Evolutionary conservation across 139 green algal species (phyloP).

Genomic region (Chlorella ohadii): DNA sequence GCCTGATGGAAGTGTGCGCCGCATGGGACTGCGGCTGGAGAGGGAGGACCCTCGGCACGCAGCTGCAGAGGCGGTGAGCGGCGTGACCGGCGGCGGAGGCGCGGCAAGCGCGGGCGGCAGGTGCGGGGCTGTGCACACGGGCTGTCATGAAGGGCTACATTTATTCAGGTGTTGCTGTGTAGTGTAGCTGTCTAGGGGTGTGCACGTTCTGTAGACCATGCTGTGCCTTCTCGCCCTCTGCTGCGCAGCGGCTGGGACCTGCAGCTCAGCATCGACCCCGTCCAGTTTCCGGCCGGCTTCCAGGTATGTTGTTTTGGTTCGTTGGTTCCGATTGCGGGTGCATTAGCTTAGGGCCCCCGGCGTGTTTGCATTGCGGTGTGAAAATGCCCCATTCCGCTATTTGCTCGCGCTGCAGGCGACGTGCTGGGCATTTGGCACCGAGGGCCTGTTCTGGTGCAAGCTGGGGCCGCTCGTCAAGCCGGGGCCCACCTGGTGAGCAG

Average conservation of each 20-base stretch:
- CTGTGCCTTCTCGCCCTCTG: too few relatives aligned
- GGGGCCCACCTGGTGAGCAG: slow-evolving; percentile 10
- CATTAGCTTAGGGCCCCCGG: too few relatives aligned
- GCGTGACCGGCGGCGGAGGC: background rate
- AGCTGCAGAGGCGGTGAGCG: background rate
- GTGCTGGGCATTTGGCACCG: slow-evolving; percentile 17
- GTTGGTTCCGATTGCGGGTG: too few relatives aligned
- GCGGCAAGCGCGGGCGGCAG: background rate
- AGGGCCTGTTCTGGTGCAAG: slow-evolving; percentile 16
- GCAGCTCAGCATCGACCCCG: slow-evolving; percentile 1
- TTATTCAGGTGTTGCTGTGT: too few relatives aligned
- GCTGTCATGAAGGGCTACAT: too few relatives aligned
- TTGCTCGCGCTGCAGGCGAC: background rate
- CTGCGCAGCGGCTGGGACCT: slow-evolving; percentile 11
- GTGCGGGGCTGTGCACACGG: too few relatives aligned
- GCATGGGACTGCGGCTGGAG: slow-evolving; percentile 17
- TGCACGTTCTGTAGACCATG: too few relatives aligned
- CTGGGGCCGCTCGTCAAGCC: slow-evolving; percentile 5
- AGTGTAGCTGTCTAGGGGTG: too few relatives aligned
- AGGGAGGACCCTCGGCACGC: background rate
- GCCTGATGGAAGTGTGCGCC: background rate
- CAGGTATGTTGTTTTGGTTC: too few relatives aligned
- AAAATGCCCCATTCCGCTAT: too few relatives aligned
- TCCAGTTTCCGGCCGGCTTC: slow-evolving; percentile 4
- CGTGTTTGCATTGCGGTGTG: too few relatives aligned